Conservation (phyloP, 1,284 basidiomycete species). For the Malassezia obtusa region DNA sequence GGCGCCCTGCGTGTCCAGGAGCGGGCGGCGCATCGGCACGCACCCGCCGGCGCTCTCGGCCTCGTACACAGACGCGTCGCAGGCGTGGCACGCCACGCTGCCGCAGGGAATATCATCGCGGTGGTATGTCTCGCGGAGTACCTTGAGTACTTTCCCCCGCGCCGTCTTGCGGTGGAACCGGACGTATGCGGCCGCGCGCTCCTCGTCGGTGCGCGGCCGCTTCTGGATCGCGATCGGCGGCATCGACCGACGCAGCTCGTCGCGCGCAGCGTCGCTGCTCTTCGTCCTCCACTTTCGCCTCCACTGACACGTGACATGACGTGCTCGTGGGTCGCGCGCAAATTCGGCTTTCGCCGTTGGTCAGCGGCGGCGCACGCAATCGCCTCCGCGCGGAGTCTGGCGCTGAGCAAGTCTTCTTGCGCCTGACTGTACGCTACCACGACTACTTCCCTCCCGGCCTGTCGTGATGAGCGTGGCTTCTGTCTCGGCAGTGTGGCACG, state of each 20-base stretch:
- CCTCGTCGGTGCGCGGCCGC: conserved; percentile 27
- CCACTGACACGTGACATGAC: conserved; percentile 5
- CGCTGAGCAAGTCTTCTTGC: background rate
- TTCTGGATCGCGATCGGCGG: conserved; percentile 41
- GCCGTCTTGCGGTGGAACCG: conserved; percentile 63
- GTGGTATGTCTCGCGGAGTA: conserved; percentile 88
- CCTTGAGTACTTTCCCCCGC: conserved; percentile 84
- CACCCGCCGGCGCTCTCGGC: conserved; percentile 50
- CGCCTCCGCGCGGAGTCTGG: background rate
- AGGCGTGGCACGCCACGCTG: conserved; percentile 58
- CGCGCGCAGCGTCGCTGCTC: background rate
- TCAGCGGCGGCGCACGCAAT: background rate
- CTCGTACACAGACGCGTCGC: conserved; percentile 25
- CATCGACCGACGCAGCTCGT: conserved; percentile 19
- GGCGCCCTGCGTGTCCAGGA: conserved; percentile 24
- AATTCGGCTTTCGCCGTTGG: background rate
- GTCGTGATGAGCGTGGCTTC: conserved; percentile 12
- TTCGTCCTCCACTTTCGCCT: background rate
- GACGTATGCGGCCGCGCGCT: conserved; percentile 24
- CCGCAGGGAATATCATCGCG: conserved; percentile 90
- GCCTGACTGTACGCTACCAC: background rate
- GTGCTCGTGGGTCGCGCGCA: background rate
- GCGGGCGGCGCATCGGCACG: conserved; percentile 54
- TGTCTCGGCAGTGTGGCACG: conserved; percentile 12
- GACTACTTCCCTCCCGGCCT: background rate